phyloP scores from a whole-genome alignment of 768 basidiomycete genomes.

The Mycena capillaripes region DNA sequence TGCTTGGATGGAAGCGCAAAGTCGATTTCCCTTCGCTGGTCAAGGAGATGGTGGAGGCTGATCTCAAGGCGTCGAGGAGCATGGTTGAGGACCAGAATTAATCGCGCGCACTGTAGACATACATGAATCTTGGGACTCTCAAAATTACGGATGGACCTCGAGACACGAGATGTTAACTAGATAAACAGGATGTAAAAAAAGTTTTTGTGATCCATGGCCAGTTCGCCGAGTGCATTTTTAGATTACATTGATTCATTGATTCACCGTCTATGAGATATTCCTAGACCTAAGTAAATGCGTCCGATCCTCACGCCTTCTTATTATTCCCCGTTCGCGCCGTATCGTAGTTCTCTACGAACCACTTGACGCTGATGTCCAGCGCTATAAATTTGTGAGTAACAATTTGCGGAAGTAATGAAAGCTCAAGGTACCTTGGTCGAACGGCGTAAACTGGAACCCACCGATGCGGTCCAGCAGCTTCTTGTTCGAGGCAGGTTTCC shows the following conservation, averaged over 20 bases:
- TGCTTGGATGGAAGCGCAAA: slow-evolving; percentile 92
- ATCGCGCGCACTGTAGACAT: slow-evolving; percentile 21
- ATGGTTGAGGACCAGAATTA: slow-evolving; percentile 90
- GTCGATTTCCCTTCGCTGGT: slow-evolving; percentile 89
- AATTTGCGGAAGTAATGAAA: not conserved
- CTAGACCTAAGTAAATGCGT: no score
- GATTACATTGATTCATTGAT: no score
- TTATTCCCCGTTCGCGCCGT: slow-evolving; percentile 57
- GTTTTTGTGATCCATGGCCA: no score
- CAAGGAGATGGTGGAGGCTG: slow-evolving; percentile 91
- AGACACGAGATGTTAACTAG: not conserved
- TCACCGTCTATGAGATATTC: no score
- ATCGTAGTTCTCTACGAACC: slow-evolving; percentile 90
- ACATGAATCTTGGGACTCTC: slow-evolving; percentile 6
- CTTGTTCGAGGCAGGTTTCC: slow-evolving; percentile 95
- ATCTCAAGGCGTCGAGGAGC: slow-evolving; percentile 79
- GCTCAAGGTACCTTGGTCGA: slow-evolving; percentile 73
- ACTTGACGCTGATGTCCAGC: slow-evolving; percentile 81
- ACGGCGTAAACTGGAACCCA: slow-evolving; percentile 92
- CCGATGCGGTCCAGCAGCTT: slow-evolving; percentile 85
- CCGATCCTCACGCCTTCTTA: slow-evolving; percentile 38
- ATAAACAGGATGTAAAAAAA: no score
- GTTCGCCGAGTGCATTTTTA: no score
- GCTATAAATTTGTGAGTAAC: slow-evolving; percentile 57
- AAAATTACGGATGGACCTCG: not conserved